phyloP scores from a whole-genome alignment of 164 flowering plant species.

The Hamamelis virginiana region DNA sequence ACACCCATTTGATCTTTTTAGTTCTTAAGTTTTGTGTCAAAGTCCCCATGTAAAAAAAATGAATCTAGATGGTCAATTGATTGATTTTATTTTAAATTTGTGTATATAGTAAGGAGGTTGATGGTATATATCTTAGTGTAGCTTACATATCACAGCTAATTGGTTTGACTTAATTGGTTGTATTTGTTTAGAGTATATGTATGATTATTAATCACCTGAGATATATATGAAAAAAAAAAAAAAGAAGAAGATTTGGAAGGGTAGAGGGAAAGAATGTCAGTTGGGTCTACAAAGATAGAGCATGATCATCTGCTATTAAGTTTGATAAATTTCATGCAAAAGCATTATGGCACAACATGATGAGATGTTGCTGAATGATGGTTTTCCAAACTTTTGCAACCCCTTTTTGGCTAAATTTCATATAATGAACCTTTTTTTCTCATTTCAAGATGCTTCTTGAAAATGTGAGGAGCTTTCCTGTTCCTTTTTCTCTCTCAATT shows the following conservation, averaged over 20 bases:
- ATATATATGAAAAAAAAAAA: too few relatives aligned
- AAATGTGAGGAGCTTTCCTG: conserved; percentile 2
- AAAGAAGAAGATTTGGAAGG: conserved; percentile 4
- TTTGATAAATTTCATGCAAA: conserved; percentile 19
- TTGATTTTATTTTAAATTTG: too few relatives aligned
- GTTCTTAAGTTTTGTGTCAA: too few relatives aligned
- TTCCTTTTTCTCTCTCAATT: conserved; percentile 2
- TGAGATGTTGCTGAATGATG: conserved; percentile 21
- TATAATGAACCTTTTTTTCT: conserved; percentile 1
- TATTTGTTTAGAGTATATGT: too few relatives aligned
- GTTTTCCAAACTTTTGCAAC: conserved; percentile 17
- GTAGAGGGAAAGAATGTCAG: conserved; percentile 17
- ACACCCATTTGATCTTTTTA: not conserved
- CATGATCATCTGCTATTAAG: not conserved
- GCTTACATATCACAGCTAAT: too few relatives aligned
- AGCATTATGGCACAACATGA: conserved; percentile 24
- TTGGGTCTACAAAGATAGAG: not conserved
- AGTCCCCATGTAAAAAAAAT: too few relatives aligned
- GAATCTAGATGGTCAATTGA: too few relatives aligned
- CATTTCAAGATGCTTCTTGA: not conserved
- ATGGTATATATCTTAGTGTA: too few relatives aligned
- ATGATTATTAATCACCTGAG: too few relatives aligned
- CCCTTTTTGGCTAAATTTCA: conserved; percentile 12
- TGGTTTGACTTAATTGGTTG: too few relatives aligned
- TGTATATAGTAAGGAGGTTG: too few relatives aligned